phyloP scores from a whole-genome alignment of 768 basidiomycete genomes.

The Boletus rex-veris region DNA sequence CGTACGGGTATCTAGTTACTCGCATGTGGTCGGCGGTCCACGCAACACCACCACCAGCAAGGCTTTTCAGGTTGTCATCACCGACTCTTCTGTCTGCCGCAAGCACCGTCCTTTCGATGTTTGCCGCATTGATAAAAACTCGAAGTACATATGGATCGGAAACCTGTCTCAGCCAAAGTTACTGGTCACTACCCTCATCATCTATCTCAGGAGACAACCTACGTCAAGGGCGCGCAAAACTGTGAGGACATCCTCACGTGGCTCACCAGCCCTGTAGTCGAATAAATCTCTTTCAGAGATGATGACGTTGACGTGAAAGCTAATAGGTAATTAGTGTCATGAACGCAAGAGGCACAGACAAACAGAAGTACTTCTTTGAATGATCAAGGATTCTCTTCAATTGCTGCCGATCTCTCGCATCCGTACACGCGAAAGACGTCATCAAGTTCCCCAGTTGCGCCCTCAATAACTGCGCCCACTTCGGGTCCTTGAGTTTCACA shows the following conservation, averaged over 20 bases:
- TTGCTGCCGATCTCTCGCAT: conserved; percentile 54
- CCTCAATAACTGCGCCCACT: conserved; percentile 67
- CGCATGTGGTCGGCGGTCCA: conserved; percentile 62
- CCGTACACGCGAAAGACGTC: conserved; percentile 71
- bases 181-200: not conserved
- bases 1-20: conserved; percentile 65
- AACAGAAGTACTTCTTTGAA: conserved; percentile 58
- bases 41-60: conserved; percentile 51
- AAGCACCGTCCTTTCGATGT: conserved; percentile 72
- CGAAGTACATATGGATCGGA: conserved; percentile 71
- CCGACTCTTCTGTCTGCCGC: conserved; percentile 61
- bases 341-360: conserved; percentile 1
- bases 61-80: conserved; percentile 44
- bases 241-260: conserved; percentile 58
- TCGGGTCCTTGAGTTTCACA: conserved; percentile 68
- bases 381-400: conserved; percentile 56
- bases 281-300: conserved; percentile 74
- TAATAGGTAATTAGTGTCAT: conserved; percentile 28
- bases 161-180: conserved; percentile 46
- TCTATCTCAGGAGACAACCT: conserved; percentile 13
- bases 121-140: conserved; percentile 69
- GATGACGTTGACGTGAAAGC: conserved; percentile 50
- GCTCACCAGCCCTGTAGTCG: conserved; percentile 75
- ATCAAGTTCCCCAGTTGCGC: conserved; percentile 55
- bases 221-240: conserved; percentile 82